Conservation (phyloP, 306 rosid species). For the Quercus gilva region DNA sequence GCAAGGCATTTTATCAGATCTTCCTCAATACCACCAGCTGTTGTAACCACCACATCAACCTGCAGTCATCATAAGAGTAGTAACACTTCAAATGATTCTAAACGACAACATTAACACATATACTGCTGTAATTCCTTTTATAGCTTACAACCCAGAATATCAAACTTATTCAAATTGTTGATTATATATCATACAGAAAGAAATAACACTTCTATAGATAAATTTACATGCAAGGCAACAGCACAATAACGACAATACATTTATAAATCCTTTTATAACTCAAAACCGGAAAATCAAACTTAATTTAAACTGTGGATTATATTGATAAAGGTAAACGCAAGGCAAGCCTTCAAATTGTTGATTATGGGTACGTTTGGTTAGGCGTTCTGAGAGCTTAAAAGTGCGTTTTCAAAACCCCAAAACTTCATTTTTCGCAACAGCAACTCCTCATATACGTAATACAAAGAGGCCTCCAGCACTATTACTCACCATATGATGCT, state of each 20-base stretch:
- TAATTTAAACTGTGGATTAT: background rate
- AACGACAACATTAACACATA: background rate
- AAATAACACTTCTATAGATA: too few relatives aligned
- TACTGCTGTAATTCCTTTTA: background rate
- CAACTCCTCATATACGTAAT: too few relatives aligned
- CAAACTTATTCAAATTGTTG: background rate
- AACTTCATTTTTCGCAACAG: too few relatives aligned
- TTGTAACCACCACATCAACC: constrained; percentile 90
- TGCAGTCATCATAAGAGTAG: constrained; percentile 15
- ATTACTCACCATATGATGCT: constrained; percentile 77
- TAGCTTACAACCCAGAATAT: background rate
- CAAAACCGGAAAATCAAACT: background rate
- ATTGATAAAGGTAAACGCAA: background rate
- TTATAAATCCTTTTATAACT: background rate
- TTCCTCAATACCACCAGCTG: constrained; percentile 93
- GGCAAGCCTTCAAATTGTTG: too few relatives aligned
- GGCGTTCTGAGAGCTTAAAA: too few relatives aligned
- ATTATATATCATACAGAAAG: background rate
- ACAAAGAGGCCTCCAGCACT: too few relatives aligned
- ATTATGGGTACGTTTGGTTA: too few relatives aligned
- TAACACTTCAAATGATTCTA: background rate
- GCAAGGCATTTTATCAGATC: constrained; percentile 95
- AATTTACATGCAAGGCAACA: background rate
- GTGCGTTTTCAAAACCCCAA: too few relatives aligned
- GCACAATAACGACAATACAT: background rate